These are phyloP conservation scores for Fallopia convolvulus DNA, from an alignment of 148 eudicot genomes.

Conservation along the genomic window DNA sequence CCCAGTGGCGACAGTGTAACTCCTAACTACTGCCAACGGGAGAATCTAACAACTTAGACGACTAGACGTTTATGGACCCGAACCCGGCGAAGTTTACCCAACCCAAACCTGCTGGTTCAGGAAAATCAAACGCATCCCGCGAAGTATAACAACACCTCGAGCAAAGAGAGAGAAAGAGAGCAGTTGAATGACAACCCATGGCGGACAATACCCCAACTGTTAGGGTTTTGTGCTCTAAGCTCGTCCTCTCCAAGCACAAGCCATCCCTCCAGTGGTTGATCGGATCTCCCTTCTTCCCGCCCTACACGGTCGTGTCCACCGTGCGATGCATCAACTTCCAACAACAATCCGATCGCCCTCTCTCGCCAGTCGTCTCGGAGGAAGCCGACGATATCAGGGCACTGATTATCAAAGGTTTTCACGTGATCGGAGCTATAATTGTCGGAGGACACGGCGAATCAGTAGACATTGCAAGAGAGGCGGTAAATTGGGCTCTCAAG, in stretches of 20 bases:
- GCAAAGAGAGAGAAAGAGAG: neutral
- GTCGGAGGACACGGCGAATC: slow-evolving; percentile 24
- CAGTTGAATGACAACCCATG: slow-evolving; percentile 14
- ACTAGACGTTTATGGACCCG: too few species aligned
- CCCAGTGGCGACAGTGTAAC: too few species aligned
- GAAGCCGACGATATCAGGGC: slow-evolving; percentile 65
- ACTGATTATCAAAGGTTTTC: slow-evolving; percentile 62
- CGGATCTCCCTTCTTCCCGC: slow-evolving; percentile 65
- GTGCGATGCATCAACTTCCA: slow-evolving; percentile 62
- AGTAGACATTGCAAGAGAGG: slow-evolving; percentile 36
- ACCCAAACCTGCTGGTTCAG: neutral
- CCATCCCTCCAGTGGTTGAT: slow-evolving; percentile 71
- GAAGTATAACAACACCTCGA: neutral
- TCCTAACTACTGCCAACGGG: too few species aligned
- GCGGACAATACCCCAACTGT: slow-evolving; percentile 17
- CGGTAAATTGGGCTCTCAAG: slow-evolving; percentile 35
- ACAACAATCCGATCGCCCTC: slow-evolving; percentile 26
- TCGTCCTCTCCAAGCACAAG: slow-evolving; percentile 23
- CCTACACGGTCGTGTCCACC: slow-evolving; percentile 61
- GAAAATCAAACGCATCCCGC: neutral
- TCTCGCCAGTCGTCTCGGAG: slow-evolving; percentile 31
- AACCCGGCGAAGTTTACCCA: neutral
- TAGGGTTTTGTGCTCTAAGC: slow-evolving; percentile 41
- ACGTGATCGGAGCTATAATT: slow-evolving; percentile 76
- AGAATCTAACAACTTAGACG: too few species aligned